Evolutionary conservation across 768 basidiomycete species (phyloP).

Genomic region (Collybia mongolica): DNA sequence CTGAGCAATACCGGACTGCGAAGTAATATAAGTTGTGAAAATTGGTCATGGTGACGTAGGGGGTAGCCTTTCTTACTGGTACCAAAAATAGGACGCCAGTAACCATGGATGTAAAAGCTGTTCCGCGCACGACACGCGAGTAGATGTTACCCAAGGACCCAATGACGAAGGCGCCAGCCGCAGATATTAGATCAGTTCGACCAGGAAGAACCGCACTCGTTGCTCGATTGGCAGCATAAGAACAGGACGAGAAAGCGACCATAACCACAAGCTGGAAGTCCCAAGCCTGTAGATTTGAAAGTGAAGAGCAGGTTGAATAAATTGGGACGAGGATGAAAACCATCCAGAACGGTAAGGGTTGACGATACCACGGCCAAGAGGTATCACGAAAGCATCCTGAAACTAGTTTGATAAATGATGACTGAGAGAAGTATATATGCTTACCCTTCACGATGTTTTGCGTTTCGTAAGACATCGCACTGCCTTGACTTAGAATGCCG

Average conservation of each 20-base stretch:
- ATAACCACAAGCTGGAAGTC: slow-evolving; percentile 71
- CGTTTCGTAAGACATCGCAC: slow-evolving; percentile 24
- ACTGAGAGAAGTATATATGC: neutral
- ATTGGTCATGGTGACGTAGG: neutral
- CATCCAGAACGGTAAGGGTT: slow-evolving; percentile 82
- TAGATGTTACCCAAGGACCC: slow-evolving; percentile 83
- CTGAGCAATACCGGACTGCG: slow-evolving; percentile 74
- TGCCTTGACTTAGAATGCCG: slow-evolving; percentile 48
- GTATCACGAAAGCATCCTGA: slow-evolving; percentile 76
- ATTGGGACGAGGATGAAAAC: slow-evolving; percentile 73
- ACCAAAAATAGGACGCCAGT: slow-evolving; percentile 90
- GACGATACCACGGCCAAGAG: slow-evolving; percentile 73
- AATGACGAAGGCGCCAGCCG: slow-evolving; percentile 74
- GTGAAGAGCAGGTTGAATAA: slow-evolving; percentile 70
- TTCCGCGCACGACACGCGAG: slow-evolving; percentile 71
- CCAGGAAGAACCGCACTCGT: slow-evolving; percentile 61
- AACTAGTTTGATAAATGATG: slow-evolving; percentile 11
- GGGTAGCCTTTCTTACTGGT: slow-evolving; percentile 56
- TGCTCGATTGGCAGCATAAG: slow-evolving; percentile 69
- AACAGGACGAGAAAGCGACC: slow-evolving; percentile 75
- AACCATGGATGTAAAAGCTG: slow-evolving; percentile 90
- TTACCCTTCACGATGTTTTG: slow-evolving; percentile 53
- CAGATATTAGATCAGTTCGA: slow-evolving; percentile 72
- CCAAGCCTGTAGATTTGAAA: slow-evolving; percentile 74
- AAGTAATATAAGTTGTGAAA: slow-evolving; percentile 5